Evolutionary conservation across 306 rosid genomes (phyloP).

Genomic region (Clitoria ternatea): DNA sequence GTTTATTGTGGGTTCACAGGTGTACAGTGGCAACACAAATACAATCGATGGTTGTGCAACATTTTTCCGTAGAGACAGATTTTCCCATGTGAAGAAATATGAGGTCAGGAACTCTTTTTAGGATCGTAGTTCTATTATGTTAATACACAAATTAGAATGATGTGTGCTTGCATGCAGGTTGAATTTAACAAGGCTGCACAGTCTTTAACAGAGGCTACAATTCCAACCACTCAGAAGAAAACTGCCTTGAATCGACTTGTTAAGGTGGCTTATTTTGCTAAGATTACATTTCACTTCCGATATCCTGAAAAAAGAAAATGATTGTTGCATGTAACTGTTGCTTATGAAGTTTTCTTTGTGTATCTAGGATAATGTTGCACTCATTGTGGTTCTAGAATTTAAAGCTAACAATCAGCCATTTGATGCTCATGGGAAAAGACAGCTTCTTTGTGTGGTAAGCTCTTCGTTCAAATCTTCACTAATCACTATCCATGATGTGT

Average conservation of each 20-base stretch:
- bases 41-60: slow-evolving; percentile 97
- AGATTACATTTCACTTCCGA: not conserved
- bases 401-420: slow-evolving; percentile 75
- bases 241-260: slow-evolving; percentile 83
- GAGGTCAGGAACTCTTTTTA: slow-evolving; percentile 57
- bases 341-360: slow-evolving; percentile 19
- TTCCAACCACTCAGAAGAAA: slow-evolving; percentile 83
- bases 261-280: slow-evolving; percentile 50
- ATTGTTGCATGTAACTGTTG: not conserved
- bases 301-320: not conserved
- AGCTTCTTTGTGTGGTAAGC: slow-evolving; percentile 96
- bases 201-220: slow-evolving; percentile 85
- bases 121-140: not conserved
- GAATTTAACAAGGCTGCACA: slow-evolving; percentile 98
- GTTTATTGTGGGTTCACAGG: slow-evolving; percentile 41
- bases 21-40: slow-evolving; percentile 49
- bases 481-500: not conserved
- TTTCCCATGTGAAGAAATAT: slow-evolving; percentile 89
- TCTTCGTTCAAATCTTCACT: not conserved
- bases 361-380: slow-evolving; percentile 89
- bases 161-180: slow-evolving; percentile 62
- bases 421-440: slow-evolving; percentile 85
- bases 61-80: slow-evolving; percentile 96
- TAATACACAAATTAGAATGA: slow-evolving; percentile 7
- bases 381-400: slow-evolving; percentile 92